Evolutionary conservation across 2,329 filamentous ascomycete genomes (phyloP).

Genomic region (Ustulina deusta): DNA sequence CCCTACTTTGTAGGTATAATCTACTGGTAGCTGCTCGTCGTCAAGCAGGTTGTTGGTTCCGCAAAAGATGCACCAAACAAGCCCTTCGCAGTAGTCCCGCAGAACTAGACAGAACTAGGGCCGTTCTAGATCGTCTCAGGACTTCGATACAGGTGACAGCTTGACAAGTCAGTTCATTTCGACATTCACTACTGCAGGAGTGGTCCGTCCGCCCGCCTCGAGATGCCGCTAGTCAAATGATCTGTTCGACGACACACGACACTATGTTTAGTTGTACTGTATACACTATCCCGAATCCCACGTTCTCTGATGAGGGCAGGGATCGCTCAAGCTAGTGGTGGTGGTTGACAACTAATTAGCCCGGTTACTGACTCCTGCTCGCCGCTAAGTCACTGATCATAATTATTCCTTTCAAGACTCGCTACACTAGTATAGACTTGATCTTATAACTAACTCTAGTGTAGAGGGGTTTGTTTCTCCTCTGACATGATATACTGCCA

Average conservation of each 20-base stretch:
- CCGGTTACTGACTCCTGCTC: constrained; percentile 2
- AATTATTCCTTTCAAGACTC: constrained; percentile 19
- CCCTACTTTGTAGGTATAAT: neutral
- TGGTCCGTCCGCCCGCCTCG: constrained; percentile 19
- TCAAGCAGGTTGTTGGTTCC: constrained; percentile 5
- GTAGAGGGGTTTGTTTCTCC: neutral
- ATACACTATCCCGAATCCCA: neutral
- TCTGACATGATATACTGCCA: constrained; percentile 13
- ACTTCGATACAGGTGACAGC: constrained; percentile 29
- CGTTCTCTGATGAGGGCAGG: constrained; percentile 11
- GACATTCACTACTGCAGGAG: constrained; percentile 29
- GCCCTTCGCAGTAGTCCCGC: constrained; percentile 24
- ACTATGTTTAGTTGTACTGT: constrained; percentile 2
- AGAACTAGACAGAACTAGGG: constrained; percentile 15
- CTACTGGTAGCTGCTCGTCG: constrained; percentile 8
- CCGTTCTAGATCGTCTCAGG: constrained; percentile 33
- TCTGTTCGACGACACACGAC: constrained; percentile 15
- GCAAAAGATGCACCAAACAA: constrained; percentile 14
- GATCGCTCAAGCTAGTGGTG: constrained; percentile 5
- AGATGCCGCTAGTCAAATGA: constrained; percentile 28
- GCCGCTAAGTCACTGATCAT: constrained; percentile 2
- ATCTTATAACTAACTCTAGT: neutral
- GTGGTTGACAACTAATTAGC: constrained; percentile 23
- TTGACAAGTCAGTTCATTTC: constrained; percentile 28
- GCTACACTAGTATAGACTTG: constrained; percentile 9